These are phyloP conservation scores for Mallotus nudiflorus DNA, from an alignment of 345 rosid genomes.

Conservation along the genomic window DNA sequence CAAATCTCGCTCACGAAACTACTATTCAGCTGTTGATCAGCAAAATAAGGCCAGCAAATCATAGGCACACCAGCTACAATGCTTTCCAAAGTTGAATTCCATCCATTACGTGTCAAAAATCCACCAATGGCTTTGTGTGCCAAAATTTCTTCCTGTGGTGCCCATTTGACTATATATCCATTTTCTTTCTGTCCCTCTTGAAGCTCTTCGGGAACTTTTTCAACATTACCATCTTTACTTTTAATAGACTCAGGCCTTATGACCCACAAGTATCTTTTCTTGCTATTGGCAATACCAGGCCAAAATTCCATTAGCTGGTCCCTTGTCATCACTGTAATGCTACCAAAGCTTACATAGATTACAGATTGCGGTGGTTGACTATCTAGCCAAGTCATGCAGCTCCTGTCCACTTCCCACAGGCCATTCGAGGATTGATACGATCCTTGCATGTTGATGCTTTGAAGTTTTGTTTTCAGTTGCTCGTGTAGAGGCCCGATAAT, in stretches of 20 bases:
- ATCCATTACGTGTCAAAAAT: no score
- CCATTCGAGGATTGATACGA: conserved; percentile 14
- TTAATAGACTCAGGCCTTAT: conserved; percentile 25
- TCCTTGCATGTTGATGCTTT: background rate
- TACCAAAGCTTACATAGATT: no score
- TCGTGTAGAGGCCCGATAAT: conserved; percentile 55
- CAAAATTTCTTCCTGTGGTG: no score
- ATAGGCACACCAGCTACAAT: no score
- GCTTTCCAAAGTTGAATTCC: no score
- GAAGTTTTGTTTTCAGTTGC: conserved; percentile 32
- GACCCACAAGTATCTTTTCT: conserved; percentile 45
- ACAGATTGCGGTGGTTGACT: conserved; percentile 36
- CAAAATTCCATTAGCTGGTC: no score
- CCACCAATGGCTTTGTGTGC: no score
- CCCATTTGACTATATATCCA: conserved; percentile 21
- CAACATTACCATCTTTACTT: background rate
- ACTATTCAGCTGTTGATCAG: no score
- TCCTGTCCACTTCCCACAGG: conserved; percentile 39
- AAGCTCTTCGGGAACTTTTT: conserved; percentile 23
- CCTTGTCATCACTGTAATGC: conserved; percentile 16
- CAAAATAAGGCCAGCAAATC: no score
- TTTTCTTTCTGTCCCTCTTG: conserved; percentile 12
- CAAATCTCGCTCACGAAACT: no score
- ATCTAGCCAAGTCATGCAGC: conserved; percentile 49
- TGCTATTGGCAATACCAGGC: no score